Evolutionary conservation across 2,329 filamentous ascomycete species (phyloP), one percentile per base, ranked within the genome.

Genomic region (Zalaria sp.): DNA sequence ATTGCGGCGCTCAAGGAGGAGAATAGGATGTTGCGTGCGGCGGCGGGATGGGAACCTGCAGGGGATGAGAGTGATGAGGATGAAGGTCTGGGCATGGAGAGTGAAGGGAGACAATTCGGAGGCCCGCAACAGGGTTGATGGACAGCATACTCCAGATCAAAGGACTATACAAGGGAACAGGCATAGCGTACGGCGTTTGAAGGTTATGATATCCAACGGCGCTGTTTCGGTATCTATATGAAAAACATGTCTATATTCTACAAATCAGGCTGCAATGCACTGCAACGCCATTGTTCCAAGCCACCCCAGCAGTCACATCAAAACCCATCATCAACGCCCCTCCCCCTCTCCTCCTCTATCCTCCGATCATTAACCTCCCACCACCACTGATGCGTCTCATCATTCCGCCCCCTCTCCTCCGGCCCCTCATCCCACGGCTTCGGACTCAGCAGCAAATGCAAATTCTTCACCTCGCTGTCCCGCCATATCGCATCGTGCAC

Each of bases 351-450:
- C 37, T 59, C 56, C 35, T 52, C 55, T 41, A 66, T 45, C 48
- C 74, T 63, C 53, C 71, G 68, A 5, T 57, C 56, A 49, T 74
- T 72, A 32, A 66, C 53, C 34, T 60, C 58, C 64, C 69, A 72
- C 75, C 75, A 79, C 75, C 75, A 78, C 43, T 60, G 59, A 57
- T 75, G 64, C 31, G 64, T 66, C 47, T 68, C 67, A 44, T 75
- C 65, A 25, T 57, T 57, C 50, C 63, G 57, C 5, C 58, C 61
- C 41, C 53, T 58, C 42, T 62, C 51, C 37, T 56, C 56, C 9
- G 57, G 52, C 41, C 57, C 62, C 57, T 78, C 73, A 46, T 79
- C 72, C 75, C 75, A 79, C 3, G 75, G 75, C 59, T 79, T 79
- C 28, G 74, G 73, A 39, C 65, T 71, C 42, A 79, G 52, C 34